Percentiles rank a stretch among this genome's conserved stretches.
These are phyloP conservation scores for Thecaphora frezii DNA, from an alignment of 1,284 basidiomycete species.

Conservation along the genomic window DNA sequence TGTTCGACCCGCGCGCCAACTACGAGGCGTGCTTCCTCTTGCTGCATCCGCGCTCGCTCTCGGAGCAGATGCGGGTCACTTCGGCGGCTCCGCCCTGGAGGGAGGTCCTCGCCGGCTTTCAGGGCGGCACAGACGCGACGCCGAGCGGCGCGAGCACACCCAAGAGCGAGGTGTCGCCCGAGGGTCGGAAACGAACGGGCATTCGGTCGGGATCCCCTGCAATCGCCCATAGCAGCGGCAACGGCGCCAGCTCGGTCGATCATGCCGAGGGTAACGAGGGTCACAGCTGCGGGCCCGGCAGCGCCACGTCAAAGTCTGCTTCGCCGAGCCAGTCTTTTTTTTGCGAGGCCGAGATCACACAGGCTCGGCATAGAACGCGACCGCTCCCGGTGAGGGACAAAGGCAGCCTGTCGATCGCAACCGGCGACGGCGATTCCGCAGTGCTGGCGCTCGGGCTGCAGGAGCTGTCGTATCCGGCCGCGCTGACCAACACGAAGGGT, in stretches of 20 bases:
- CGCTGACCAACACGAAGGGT: too few relatives aligned
- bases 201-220: too few relatives aligned
- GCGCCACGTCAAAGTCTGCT: too few relatives aligned
- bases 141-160: not conserved
- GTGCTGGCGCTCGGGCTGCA: not conserved
- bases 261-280: too few relatives aligned
- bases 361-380: not conserved
- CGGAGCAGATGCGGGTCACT: slow-evolving; percentile 41
- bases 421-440: not conserved
- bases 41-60: slow-evolving; percentile 36
- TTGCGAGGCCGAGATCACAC: too few relatives aligned
- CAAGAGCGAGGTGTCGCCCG: too few relatives aligned
- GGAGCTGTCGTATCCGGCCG: too few relatives aligned
- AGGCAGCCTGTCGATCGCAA: not conserved
- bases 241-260: too few relatives aligned
- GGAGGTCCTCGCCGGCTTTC: slow-evolving; percentile 24
- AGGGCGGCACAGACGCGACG: slow-evolving; percentile 1
- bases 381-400: not conserved
- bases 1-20: slow-evolving; percentile 1
- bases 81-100: slow-evolving; percentile 20
- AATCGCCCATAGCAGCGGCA: too few relatives aligned
- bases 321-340: too few relatives aligned
- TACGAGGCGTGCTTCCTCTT: slow-evolving; percentile 22
- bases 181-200: too few relatives aligned
- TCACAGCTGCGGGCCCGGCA: too few relatives aligned